Evolutionary conservation across 768 basidiomycete species (phyloP), one percentile per base, ranked within the genome.

Genomic region (Cystofilobasidium bisporidii): DNA sequence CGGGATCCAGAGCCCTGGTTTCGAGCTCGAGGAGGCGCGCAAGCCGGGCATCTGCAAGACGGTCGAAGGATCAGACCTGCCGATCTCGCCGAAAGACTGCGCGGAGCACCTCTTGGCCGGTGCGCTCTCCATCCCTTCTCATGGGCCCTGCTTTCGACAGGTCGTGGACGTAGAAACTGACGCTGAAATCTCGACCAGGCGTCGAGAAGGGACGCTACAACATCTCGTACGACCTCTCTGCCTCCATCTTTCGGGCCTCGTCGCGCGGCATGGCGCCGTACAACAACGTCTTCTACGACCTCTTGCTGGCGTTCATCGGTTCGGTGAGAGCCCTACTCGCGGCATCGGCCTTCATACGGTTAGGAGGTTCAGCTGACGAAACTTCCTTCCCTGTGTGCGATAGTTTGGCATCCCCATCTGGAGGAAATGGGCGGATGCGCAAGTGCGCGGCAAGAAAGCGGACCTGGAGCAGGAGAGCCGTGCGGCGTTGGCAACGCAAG

Each of bases 1-100:
- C 1, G 89, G 89, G 0, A 93, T 96, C 79, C 82, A 79, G 71
- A 84, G 84, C 0, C 86, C 89, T 0, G 89, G 91, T 0, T 87
- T 80, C 69, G 85, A 86, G 22, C 81, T 83, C 65, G 91, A 93
- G 75, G 85, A 88, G 75, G 82, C 81, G 72, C 82, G 80, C 11
- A 94, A 94, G 72, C 92, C 91, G 0, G 80, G 80, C 33, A 81
- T 94, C 67, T 84, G 84, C 14, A 81, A 81, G 61, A 84, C 86
- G 71, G 86, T 96, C 50, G 92, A 93, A 75, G 86, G 83, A 45
- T 78, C 81, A 0, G 91, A 91, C 73, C 81, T 79, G 32, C 84
- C 85, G 0, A 68, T 84, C 65, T 83, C 83, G 3, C 79, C 88
- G 0, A 87, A 87, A 38, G 78, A 80, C 47, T 85, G 85, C 38